phyloP scores from a whole-genome alignment of 2,329 filamentous ascomycete species.

The Erysiphe neolycopersici region DNA sequence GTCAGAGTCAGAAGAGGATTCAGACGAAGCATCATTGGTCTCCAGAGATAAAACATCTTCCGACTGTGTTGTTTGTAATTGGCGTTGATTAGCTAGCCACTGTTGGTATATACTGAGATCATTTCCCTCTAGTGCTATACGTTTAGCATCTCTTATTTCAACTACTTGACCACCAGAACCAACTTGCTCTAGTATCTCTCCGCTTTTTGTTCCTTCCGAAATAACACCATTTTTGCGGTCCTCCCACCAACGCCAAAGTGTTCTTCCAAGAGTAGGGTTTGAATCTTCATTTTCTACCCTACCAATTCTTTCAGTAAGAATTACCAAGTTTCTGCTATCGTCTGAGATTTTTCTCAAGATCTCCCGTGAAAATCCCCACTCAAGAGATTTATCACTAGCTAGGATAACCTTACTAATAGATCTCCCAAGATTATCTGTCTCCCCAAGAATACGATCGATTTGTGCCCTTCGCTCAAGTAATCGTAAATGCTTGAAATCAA shows the following conservation, averaged over 20 bases:
- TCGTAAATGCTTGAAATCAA: slow-evolving; percentile 70
- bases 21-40: slow-evolving; percentile 59
- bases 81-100: slow-evolving; percentile 67
- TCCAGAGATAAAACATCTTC: slow-evolving; percentile 42
- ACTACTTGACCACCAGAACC: slow-evolving; percentile 36
- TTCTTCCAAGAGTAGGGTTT: slow-evolving; percentile 29
- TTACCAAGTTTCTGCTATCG: slow-evolving; percentile 56
- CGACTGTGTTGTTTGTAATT: slow-evolving; percentile 57
- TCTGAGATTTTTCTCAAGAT: slow-evolving; percentile 47
- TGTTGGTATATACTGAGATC: slow-evolving; percentile 72
- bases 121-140: slow-evolving; percentile 41
- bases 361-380: slow-evolving; percentile 86
- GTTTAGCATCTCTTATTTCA: slow-evolving; percentile 30
- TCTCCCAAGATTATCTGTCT: slow-evolving; percentile 16
- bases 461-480: slow-evolving; percentile 61
- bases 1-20: slow-evolving; percentile 64
- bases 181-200: slow-evolving; percentile 36
- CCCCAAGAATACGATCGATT: slow-evolving; percentile 38
- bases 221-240: slow-evolving; percentile 37
- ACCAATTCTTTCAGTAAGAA: slow-evolving; percentile 52
- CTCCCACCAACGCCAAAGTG: slow-evolving; percentile 58
- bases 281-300: slow-evolving; percentile 11
- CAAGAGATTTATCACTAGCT: slow-evolving; percentile 67
- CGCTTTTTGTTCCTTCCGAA: slow-evolving; percentile 24
- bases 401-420: slow-evolving; percentile 47